Conservation (phyloP, 2,329 filamentous ascomycete genomes). For the Aspergillus flavus region DNA sequence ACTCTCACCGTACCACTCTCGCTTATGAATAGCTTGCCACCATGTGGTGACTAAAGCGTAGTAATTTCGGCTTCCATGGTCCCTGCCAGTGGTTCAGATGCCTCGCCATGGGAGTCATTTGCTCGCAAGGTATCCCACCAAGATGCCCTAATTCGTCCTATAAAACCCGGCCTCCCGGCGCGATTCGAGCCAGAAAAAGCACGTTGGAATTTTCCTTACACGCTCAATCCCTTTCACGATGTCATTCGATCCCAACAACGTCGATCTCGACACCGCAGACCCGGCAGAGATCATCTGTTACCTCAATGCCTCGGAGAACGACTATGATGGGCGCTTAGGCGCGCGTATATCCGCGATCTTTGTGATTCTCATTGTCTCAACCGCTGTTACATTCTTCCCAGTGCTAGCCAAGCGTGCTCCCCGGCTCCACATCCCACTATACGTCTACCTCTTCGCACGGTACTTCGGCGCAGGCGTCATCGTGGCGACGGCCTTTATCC, state of each 20-base stretch:
- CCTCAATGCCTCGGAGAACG: slow-evolving; percentile 49
- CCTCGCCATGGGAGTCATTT: neutral
- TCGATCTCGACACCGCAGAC: slow-evolving; percentile 49
- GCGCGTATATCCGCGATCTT: slow-evolving; percentile 49
- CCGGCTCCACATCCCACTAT: slow-evolving; percentile 44
- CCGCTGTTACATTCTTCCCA: slow-evolving; percentile 48
- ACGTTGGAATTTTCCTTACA: too few species aligned
- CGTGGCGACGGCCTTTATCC: slow-evolving; percentile 51
- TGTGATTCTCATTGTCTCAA: slow-evolving; percentile 47
- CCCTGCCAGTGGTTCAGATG: neutral
- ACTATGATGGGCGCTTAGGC: slow-evolving; percentile 56
- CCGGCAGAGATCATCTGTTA: slow-evolving; percentile 54
- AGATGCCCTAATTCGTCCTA: neutral
- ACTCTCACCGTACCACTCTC: neutral
- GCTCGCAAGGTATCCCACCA: neutral
- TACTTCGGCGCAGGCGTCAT: slow-evolving; percentile 54
- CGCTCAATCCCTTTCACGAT: neutral
- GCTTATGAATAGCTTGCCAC: neutral
- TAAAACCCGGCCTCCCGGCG: neutral
- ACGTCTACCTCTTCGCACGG: slow-evolving; percentile 51
- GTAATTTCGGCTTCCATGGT: neutral
- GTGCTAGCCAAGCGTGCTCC: slow-evolving; percentile 46
- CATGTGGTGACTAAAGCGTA: neutral
- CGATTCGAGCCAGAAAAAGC: neutral
- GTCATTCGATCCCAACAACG: slow-evolving; percentile 43